A percentile compares a stretch with the other conserved stretches of the same genome.
Evolutionary conservation across 257 asterid genomes (phyloP).

Genomic region (Nicotiana paniculata): DNA sequence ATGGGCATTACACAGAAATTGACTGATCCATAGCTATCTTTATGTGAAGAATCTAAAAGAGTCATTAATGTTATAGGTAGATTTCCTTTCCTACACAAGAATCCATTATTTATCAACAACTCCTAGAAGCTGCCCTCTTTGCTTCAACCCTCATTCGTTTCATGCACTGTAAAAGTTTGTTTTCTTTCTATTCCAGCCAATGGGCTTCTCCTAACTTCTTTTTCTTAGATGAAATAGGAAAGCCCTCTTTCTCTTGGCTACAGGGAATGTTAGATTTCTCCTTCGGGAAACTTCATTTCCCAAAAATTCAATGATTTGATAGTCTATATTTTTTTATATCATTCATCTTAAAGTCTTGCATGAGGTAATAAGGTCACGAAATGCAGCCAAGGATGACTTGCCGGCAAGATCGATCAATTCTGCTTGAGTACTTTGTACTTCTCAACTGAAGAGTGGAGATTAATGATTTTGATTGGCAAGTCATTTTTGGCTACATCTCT

Average conservation of each 20-base stretch:
- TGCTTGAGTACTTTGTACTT: not conserved
- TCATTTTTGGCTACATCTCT: constrained; percentile 54
- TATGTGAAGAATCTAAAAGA: not conserved
- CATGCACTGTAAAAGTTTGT: constrained; percentile 2
- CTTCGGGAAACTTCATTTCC: constrained; percentile 13
- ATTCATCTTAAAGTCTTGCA: constrained; percentile 59
- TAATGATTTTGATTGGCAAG: constrained; percentile 34
- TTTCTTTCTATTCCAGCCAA: constrained; percentile 12
- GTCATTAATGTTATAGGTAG: not conserved
- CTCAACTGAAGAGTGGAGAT: not conserved
- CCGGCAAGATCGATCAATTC: constrained; percentile 33
- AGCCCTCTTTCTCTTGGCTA: constrained; percentile 8
- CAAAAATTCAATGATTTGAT: constrained; percentile 15
- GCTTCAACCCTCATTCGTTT: constrained; percentile 2
- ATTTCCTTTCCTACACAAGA: constrained; percentile 8
- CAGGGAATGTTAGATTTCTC: constrained; percentile 26
- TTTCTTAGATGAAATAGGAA: constrained; percentile 5
- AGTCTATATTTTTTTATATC: not conserved
- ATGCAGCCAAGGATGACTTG: constrained; percentile 98
- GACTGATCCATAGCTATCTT: not conserved
- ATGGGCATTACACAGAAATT: constrained; percentile 12
- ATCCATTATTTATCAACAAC: constrained; percentile 9
- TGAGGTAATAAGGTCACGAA: constrained; percentile 44
- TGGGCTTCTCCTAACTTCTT: not conserved
- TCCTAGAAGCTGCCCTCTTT: not conserved